Evolutionary conservation across 2,329 filamentous ascomycete species (phyloP).

Genomic region (Pyrenochaeta sp.): DNA sequence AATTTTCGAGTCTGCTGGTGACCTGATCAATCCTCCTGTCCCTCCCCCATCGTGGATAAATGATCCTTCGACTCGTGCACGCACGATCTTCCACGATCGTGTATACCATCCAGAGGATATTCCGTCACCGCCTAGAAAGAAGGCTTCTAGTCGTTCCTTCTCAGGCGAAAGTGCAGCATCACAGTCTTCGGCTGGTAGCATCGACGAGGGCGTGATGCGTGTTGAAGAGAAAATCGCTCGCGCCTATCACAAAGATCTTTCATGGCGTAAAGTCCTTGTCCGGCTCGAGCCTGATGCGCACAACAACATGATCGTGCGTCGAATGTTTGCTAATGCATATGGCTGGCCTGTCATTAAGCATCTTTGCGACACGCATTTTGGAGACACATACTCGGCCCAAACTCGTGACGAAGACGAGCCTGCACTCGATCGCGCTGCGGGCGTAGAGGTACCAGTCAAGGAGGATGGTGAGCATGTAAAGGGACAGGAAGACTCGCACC

Average conservation of each 20-base stretch:
- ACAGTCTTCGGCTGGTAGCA: slow-evolving; percentile 32
- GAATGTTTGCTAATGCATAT: slow-evolving; percentile 96
- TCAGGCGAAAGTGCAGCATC: slow-evolving; percentile 47
- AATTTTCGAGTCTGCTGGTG: slow-evolving; percentile 93
- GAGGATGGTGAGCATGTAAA: slow-evolving; percentile 73
- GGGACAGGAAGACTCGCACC: slow-evolving; percentile 48
- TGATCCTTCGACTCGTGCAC: slow-evolving; percentile 80
- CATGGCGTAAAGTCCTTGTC: slow-evolving; percentile 97
- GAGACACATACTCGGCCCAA: slow-evolving; percentile 72
- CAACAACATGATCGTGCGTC: slow-evolving; percentile 96
- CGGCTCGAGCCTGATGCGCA: slow-evolving; percentile 96
- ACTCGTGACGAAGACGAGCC: slow-evolving; percentile 73
- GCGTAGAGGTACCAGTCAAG: slow-evolving; percentile 64
- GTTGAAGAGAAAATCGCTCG: slow-evolving; percentile 98
- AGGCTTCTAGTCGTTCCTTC: slow-evolving; percentile 46
- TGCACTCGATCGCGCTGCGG: slow-evolving; percentile 73
- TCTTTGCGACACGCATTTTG: slow-evolving; percentile 93
- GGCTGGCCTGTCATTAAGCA: slow-evolving; percentile 98
- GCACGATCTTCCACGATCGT: slow-evolving; percentile 96
- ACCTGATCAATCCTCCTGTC: slow-evolving; percentile 88
- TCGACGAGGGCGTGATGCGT: slow-evolving; percentile 73
- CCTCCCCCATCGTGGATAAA: slow-evolving; percentile 83
- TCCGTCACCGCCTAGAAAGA: slow-evolving; percentile 73
- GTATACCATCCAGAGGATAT: slow-evolving; percentile 95
- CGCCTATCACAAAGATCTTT: slow-evolving; percentile 89